These are phyloP conservation scores for Geranium brycei DNA, from an alignment of 345 rosid species.

Conservation along the genomic window DNA sequence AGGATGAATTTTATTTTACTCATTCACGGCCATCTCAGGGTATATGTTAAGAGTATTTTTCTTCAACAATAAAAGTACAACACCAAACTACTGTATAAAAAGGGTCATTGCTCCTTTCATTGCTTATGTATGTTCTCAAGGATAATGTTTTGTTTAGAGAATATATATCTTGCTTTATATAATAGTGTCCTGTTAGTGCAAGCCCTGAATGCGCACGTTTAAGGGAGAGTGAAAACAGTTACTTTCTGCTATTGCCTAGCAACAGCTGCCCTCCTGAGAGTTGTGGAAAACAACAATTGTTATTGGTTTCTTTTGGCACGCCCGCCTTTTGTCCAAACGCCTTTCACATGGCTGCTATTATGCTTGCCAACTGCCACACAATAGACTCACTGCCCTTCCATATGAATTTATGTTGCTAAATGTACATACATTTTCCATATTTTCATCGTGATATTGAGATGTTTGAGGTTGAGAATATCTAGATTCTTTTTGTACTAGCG, in stretches of 20 bases:
- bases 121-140: neutral
- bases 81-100: neutral
- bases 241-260: too few species aligned
- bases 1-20: neutral
- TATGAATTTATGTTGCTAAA: neutral
- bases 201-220: too few species aligned
- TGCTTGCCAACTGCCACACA: neutral
- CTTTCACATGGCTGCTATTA: neutral
- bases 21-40: neutral
- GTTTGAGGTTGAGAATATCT: neutral
- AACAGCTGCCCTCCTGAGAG: too few species aligned
- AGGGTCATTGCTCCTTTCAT: neutral
- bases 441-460: neutral
- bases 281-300: too few species aligned
- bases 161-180: neutral
- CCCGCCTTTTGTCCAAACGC: neutral
- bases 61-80: neutral
- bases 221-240: too few species aligned
- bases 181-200: neutral
- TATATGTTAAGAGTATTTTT: too few species aligned
- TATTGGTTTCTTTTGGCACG: neutral
- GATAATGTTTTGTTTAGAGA: neutral
- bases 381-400: neutral
- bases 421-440: too few species aligned
- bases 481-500: neutral